These are phyloP conservation scores for Phytophthora fragariae DNA, from an alignment of 352 stramenopile genomes.

Conservation along the genomic window DNA sequence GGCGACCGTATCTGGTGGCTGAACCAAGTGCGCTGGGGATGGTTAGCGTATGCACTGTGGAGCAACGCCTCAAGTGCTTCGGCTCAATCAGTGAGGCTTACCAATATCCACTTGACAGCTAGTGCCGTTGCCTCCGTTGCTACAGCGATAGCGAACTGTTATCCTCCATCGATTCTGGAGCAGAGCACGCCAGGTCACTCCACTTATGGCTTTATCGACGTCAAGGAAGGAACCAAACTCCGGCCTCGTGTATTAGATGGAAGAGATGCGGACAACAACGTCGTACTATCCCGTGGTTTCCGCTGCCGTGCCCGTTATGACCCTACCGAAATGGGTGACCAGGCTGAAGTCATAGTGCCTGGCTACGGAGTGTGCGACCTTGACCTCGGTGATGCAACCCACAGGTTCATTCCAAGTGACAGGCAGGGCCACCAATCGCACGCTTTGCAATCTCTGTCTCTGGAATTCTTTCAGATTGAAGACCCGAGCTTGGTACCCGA, in stretches of 20 bases:
- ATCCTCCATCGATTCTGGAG: conserved; percentile 8
- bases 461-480: conserved; percentile 26
- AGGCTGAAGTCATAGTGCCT: conserved; percentile 7
- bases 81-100: not conserved
- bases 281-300: not conserved
- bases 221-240: not conserved
- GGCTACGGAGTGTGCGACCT: conserved; percentile 2
- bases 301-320: conserved; percentile 7
- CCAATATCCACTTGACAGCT: conserved; percentile 20
- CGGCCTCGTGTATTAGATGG: not conserved
- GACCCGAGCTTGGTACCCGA: not conserved
- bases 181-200: not conserved
- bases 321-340: not conserved
- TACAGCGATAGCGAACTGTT: conserved; percentile 4
- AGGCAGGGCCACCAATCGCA: not conserved
- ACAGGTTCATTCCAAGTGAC: not conserved
- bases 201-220: not conserved
- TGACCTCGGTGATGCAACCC: not conserved
- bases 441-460: not conserved
- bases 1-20: conserved; percentile 2
- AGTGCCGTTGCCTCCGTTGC: conserved; percentile 1
- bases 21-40: not conserved
- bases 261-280: not conserved
- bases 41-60: not conserved
- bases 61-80: not conserved